Base-by-base conservation (phyloP, 2,329 filamentous ascomycete species). In the Scytalidium lignicola region DNA sequence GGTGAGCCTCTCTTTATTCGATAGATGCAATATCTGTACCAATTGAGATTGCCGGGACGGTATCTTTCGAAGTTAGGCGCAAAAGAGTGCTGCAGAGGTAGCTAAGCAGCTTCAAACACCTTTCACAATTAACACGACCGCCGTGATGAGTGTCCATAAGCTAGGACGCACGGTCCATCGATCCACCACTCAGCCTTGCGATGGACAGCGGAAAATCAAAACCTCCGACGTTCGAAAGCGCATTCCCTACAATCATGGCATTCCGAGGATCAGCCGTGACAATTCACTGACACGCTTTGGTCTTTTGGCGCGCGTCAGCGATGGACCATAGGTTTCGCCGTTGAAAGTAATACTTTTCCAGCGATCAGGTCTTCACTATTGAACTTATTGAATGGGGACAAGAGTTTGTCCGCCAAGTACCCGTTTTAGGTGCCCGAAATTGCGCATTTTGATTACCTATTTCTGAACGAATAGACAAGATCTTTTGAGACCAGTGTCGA, bases 151-250 rank as follows among this genome's bases (percentile, higher is more conserved):
- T 37, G 32, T 37, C 32, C 32, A 37, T 37, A 37, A 37, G 32
- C 32, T 37, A 37, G 12, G 32, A 37, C 15, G 32, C 32, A 37
- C 32, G 32, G 32, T 37, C 32, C 32, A 37, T 10, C 23, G 52
- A 15, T 50, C 53, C 10, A 49, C 53, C 19, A 43, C 51, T 13
- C 29, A 28, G 10, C 26, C 32, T 29, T 52, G 46, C 17, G 19
- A 49, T 19, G 8, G 7, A 23, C 29, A 7, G 40, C 43, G 2
- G 32, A 37, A 37, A 37, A 37, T 37, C 32, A 13, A 13, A n/a
- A 13, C 15, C 5, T 37, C 32, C 32, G 32, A n/a, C n/a, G 23
- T 26, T 26, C 10, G 6, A 26, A 26, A 26, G 23, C 23, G n/a
- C n/a, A n/a, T 26, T 26, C 23, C 5, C 5, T 26, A 26, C 23